Base-by-base conservation (phyloP, 2,329 filamentous ascomycete species). In the Colletotrichum incanum region DNA sequence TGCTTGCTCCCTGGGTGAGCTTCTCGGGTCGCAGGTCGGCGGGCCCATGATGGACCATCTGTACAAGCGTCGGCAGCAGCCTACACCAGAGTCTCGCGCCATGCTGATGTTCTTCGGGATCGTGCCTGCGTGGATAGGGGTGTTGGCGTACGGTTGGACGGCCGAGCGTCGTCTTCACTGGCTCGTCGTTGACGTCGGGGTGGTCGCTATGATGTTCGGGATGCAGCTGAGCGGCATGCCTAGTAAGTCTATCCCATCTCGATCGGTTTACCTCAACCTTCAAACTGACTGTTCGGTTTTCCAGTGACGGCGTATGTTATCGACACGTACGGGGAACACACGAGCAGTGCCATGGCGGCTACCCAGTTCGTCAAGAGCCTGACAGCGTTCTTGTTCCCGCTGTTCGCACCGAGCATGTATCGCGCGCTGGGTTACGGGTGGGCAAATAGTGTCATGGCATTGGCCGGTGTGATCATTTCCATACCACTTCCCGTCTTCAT, bases 1-100 rank as follows among this genome's bases (percentile, higher is more conserved):
- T 45, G 88, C 91, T 18, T 86, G 90, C 31, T 89, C 88, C 0
- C 52, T 92, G 0, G 92, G 92, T 3, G 92, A 93, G 80, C 84
- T 91, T 66, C 78, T 87, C 0, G 90, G 86, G 12, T 83, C 85
- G 0, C 87, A 89, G 72, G 74, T 88, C 1, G 82, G 83, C 12
- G 85, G 83, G 0, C 77, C 78, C 0, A 47, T 86, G 1, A 84
- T 86, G 77, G 86, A 88, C 73, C 28, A 18, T 28, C 20, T 49
- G 12, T 75, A 71, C 9, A 37, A 50, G 20, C 50, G 50, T 16
- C 43, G 76, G 6, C 75, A 73, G 2, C 74, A 76, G 9, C 77
- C 79, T 20, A 72, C 72, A 2, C 91, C 92, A 0, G 92, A 93
- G 75, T 90, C 88, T 76, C 88, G 91, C n/a, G 50, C 20, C 61